These are phyloP conservation scores for Theileria annulata DNA, from an alignment of 169 alveolate genomes.

Conservation along the genomic window DNA sequence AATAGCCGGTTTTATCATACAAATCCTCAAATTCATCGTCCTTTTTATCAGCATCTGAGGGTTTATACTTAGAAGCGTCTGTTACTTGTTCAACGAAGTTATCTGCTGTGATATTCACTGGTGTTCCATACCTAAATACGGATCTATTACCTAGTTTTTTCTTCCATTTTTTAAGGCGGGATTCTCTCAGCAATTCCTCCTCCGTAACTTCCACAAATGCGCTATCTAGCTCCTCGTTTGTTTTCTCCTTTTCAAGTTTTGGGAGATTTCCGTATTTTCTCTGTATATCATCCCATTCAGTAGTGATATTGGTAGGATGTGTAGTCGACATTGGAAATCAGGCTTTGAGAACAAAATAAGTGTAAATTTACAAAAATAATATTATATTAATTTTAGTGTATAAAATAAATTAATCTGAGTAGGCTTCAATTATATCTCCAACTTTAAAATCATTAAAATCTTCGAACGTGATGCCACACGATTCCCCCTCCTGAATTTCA, in stretches of 20 bases:
- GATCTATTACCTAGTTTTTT: slow-evolving; percentile 16
- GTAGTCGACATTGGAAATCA: slow-evolving; percentile 84
- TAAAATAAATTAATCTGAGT: slow-evolving; percentile 3
- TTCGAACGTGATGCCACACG: slow-evolving; percentile 58
- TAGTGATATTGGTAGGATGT: slow-evolving; percentile 82
- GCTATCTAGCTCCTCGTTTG: slow-evolving; percentile 79
- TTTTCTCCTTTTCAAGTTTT: slow-evolving; percentile 75
- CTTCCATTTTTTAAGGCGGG: slow-evolving; percentile 64
- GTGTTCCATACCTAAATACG: slow-evolving; percentile 33
- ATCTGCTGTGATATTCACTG: slow-evolving; percentile 40
- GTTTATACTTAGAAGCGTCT: slow-evolving; percentile 40
- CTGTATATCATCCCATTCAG: slow-evolving; percentile 90
- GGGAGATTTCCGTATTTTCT: slow-evolving; percentile 85
- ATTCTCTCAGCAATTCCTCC: slow-evolving; percentile 56
- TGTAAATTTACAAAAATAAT: not conserved
- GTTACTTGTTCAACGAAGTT: slow-evolving; percentile 59
- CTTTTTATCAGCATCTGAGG: not conserved
- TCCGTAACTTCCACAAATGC: slow-evolving; percentile 53
- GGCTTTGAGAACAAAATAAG: not conserved
- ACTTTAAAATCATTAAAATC: slow-evolving; percentile 60
- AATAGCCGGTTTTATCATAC: slow-evolving; percentile 38
- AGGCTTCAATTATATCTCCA: slow-evolving; percentile 57
- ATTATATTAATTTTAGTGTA: not conserved
- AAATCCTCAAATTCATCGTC: slow-evolving; percentile 18
- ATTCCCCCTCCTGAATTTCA: slow-evolving; percentile 48